Conservation (phyloP, 257 asterid species). For the Thymus mandschuricus region DNA sequence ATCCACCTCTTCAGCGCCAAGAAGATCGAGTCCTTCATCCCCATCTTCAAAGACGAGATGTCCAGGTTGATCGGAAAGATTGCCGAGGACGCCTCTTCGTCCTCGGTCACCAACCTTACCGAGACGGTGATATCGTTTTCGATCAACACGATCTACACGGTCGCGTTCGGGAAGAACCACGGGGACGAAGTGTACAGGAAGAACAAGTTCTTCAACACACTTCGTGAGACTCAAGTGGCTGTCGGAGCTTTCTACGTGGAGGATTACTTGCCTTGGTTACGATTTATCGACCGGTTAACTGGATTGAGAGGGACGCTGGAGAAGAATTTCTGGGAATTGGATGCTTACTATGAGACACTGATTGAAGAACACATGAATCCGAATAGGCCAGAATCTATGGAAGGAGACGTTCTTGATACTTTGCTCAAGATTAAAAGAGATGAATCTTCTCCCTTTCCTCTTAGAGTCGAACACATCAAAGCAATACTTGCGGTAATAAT, state of each 20-base stretch:
- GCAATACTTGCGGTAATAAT: constrained; percentile 38
- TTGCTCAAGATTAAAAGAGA: constrained; percentile 26
- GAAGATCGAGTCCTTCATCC: constrained; percentile 18
- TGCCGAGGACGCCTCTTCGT: not conserved
- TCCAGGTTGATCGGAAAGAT: constrained; percentile 24
- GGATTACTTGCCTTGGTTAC: constrained; percentile 36
- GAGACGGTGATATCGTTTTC: constrained; percentile 10
- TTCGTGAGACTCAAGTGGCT: constrained; percentile 17
- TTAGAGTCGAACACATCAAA: constrained; percentile 40
- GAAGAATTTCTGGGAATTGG: constrained; percentile 25
- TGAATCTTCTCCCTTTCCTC: constrained; percentile 1
- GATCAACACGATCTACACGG: constrained; percentile 11
- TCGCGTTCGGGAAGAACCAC: constrained; percentile 28
- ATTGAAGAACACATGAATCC: constrained; percentile 37
- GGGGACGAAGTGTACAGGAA: constrained; percentile 26
- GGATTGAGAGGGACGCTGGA: constrained; percentile 33
- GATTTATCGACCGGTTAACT: constrained; percentile 37
- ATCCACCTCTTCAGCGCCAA: constrained; percentile 22
- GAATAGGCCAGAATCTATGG: constrained; percentile 28
- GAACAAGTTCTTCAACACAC: constrained; percentile 22
- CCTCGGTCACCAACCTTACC: constrained; percentile 6
- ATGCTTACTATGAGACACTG: constrained; percentile 29
- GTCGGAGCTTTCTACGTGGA: constrained; percentile 25
- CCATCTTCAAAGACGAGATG: constrained; percentile 23
- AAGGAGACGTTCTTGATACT: constrained; percentile 35